These are phyloP conservation scores for Acanthamoeba triangularis DNA, from an alignment of 208 protist species.

Conservation along the genomic window DNA sequence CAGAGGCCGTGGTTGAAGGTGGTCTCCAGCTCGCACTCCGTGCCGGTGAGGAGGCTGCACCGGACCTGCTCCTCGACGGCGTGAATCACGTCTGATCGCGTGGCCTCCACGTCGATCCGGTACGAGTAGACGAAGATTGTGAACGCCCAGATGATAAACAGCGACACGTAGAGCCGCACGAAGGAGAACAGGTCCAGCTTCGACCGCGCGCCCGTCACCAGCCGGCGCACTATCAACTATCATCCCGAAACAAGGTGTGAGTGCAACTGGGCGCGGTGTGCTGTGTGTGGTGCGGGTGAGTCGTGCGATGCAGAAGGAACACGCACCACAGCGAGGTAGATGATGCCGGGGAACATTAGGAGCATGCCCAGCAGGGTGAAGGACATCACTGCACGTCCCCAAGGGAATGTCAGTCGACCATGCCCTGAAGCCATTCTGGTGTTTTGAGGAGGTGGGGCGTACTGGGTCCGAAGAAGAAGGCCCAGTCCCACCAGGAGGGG, in stretches of 20 bases:
- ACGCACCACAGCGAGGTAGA: not conserved
- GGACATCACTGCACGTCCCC: constrained; percentile 62
- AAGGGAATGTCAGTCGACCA: no score
- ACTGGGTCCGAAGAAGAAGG: constrained; percentile 47
- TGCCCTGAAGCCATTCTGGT: no score
- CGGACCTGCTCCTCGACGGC: not conserved
- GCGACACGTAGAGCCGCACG: not conserved
- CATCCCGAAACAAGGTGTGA: not conserved
- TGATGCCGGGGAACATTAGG: constrained; percentile 25
- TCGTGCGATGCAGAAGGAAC: not conserved
- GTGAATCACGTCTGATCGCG: not conserved
- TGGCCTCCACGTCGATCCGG: not conserved
- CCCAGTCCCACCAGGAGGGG: constrained; percentile 34
- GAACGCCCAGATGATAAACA: constrained; percentile 57
- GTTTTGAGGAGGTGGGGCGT: not conserved
- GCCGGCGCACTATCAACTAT: not conserved
- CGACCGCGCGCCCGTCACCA: not conserved
- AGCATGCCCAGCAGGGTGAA: constrained; percentile 39
- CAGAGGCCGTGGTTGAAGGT: constrained; percentile 49
- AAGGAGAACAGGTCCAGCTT: not conserved
- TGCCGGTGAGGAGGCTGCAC: constrained; percentile 5
- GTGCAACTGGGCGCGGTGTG: not conserved
- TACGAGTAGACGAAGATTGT: constrained; percentile 28
- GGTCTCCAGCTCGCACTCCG: not conserved
- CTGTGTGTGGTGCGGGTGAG: not conserved